phyloP scores from a whole-genome alignment of 176 grass and related monocot genomes.

The Areca catechu region DNA sequence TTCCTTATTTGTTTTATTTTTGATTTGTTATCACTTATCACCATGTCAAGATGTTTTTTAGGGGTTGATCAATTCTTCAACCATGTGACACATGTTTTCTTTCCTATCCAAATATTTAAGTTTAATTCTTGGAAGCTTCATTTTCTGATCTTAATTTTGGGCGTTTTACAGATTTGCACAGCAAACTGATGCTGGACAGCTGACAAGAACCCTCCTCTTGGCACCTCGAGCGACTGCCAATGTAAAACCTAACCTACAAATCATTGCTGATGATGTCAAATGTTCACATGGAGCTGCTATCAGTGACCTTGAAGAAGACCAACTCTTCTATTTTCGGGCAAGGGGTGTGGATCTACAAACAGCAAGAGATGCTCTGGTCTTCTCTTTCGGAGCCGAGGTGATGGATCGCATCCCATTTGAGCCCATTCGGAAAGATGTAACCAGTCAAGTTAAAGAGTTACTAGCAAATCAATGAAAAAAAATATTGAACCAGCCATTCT shows the following conservation, averaged over 20 bases:
- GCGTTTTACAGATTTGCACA: conserved; percentile 56
- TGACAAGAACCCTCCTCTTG: conserved; percentile 70
- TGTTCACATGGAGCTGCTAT: conserved; percentile 94
- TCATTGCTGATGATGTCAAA: conserved; percentile 92
- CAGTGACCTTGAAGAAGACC: conserved; percentile 69
- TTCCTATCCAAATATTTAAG: too few relatives aligned
- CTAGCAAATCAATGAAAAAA: conserved; percentile 26
- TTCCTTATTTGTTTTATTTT: too few relatives aligned
- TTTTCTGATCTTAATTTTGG: background rate
- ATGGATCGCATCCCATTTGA: conserved; percentile 69
- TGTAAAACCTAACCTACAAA: conserved; percentile 96
- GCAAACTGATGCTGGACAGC: conserved; percentile 77
- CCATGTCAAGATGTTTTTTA: too few relatives aligned
- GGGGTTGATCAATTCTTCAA: too few relatives aligned
- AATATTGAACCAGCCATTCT: background rate
- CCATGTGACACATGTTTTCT: too few relatives aligned
- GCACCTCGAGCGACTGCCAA: conserved; percentile 75
- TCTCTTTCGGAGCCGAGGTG: conserved; percentile 76
- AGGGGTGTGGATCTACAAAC: conserved; percentile 59
- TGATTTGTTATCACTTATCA: too few relatives aligned
- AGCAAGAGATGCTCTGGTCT: conserved; percentile 65
- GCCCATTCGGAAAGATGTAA: conserved; percentile 36
- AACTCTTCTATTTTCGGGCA: conserved; percentile 80
- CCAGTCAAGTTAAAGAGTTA: conserved; percentile 41
- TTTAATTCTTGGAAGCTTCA: background rate